A percentile compares a stretch with the other conserved stretches of the same genome.
Evolutionary conservation across 192 early-diverging fungal species (phyloP).

Genomic region (Kappamyces sp.): DNA sequence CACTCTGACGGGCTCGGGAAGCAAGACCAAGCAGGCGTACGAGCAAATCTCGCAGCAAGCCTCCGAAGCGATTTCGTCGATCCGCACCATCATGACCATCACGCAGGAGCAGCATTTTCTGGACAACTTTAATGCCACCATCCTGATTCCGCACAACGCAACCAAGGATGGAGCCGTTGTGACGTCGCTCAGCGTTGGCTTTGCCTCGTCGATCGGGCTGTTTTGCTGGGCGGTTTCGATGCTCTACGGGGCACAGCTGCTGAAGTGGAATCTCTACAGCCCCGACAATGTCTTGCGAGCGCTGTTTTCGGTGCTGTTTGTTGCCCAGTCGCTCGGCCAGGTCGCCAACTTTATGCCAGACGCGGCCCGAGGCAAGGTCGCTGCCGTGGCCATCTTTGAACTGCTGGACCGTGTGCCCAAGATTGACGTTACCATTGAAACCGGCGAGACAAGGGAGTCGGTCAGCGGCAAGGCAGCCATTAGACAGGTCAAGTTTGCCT

Average conservation of each 20-base stretch:
- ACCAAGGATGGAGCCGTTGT: slow-evolving; percentile 58
- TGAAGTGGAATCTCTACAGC: slow-evolving; percentile 40
- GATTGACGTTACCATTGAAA: slow-evolving; percentile 53
- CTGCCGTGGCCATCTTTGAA: slow-evolving; percentile 65
- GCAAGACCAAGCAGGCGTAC: slow-evolving; percentile 59
- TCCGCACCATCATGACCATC: slow-evolving; percentile 78
- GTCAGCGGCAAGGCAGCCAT: slow-evolving; percentile 58
- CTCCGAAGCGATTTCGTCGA: slow-evolving; percentile 75
- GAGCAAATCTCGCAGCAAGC: slow-evolving; percentile 62
- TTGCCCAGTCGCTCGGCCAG: slow-evolving; percentile 62
- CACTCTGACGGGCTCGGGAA: slow-evolving; percentile 52
- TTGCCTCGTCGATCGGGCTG: slow-evolving; percentile 65
- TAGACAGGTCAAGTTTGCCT: slow-evolving; percentile 45
- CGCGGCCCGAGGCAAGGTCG: slow-evolving; percentile 70
- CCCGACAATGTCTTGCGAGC: slow-evolving; percentile 36
- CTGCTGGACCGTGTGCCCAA: slow-evolving; percentile 62
- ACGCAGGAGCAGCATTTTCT: slow-evolving; percentile 65
- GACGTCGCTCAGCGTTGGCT: slow-evolving; percentile 67
- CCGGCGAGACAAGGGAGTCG: slow-evolving; percentile 26
- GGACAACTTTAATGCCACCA: slow-evolving; percentile 52
- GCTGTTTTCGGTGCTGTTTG: slow-evolving; percentile 48
- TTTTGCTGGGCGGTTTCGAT: slow-evolving; percentile 76
- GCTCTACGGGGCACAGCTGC: slow-evolving; percentile 72
- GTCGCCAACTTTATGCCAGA: slow-evolving; percentile 67
- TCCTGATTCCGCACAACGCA: slow-evolving; percentile 60